phyloP scores from a whole-genome alignment of 345 rosid genomes.

The Abelmoschus esculentus region DNA sequence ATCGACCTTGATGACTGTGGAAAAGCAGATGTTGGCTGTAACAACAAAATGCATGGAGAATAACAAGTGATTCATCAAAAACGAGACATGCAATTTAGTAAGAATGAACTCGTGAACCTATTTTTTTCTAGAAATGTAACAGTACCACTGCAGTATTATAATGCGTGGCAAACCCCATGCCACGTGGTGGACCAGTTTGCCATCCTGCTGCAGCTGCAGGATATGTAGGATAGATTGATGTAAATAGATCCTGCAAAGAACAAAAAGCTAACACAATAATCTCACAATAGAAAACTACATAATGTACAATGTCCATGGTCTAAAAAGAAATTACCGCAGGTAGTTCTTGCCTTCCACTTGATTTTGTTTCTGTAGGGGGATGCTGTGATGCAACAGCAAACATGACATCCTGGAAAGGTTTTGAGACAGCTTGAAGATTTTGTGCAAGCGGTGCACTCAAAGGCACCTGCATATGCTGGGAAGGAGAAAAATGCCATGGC shows the following conservation, averaged over 20 bases:
- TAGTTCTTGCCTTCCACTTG: constrained; percentile 58
- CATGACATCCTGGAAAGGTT: constrained; percentile 23
- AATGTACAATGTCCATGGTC: constrained; percentile 9
- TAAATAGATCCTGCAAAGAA: constrained; percentile 67
- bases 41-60: constrained; percentile 12
- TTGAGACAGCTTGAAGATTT: constrained; percentile 25
- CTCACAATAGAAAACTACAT: constrained; percentile 1
- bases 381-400: constrained; percentile 28
- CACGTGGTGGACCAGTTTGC: constrained; percentile 64
- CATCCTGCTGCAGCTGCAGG: constrained; percentile 54
- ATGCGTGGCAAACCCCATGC: constrained; percentile 54
- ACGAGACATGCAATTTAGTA: not conserved
- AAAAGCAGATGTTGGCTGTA: constrained; percentile 44
- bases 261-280: not conserved
- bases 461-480: constrained; percentile 36
- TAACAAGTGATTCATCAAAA: constrained; percentile 4
- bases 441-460: constrained; percentile 37
- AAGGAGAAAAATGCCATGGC: constrained; percentile 43
- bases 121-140: constrained; percentile 10
- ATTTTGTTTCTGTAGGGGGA: constrained; percentile 35
- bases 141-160: constrained; percentile 54
- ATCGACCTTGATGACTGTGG: constrained; percentile 43
- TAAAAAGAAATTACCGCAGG: constrained; percentile 51
- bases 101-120: not conserved
- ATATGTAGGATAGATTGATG: constrained; percentile 47